These are phyloP conservation scores for Pneumocystis canis DNA, from an alignment of 1,139 yeast genomes.

Conservation along the genomic window DNA sequence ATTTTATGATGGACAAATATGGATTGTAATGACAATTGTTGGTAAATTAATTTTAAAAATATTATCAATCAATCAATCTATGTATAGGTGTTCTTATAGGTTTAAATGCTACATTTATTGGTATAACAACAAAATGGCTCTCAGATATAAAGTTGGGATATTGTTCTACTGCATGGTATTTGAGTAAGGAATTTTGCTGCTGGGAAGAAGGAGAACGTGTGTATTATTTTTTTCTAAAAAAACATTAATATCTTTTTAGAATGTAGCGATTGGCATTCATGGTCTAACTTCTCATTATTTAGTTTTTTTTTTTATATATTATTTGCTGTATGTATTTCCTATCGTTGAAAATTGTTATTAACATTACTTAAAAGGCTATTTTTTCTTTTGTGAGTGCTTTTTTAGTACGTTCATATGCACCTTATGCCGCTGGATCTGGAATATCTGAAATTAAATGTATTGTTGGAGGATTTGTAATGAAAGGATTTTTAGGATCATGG, in stretches of 20 bases:
- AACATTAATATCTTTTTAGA: neutral
- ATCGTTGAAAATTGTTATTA: slow-evolving; percentile 46
- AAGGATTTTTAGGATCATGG: slow-evolving; percentile 59
- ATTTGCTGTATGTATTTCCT: slow-evolving; percentile 23
- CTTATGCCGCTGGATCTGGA: slow-evolving; percentile 93
- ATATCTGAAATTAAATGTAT: slow-evolving; percentile 93
- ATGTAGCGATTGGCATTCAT: slow-evolving; percentile 26
- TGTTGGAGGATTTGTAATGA: slow-evolving; percentile 75
- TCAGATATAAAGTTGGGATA: slow-evolving; percentile 66
- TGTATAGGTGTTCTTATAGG: slow-evolving; percentile 41
- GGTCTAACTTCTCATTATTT: slow-evolving; percentile 18
- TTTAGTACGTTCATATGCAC: slow-evolving; percentile 59
- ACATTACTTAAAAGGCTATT: slow-evolving; percentile 41
- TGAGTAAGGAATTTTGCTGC: slow-evolving; percentile 71
- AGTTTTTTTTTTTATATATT: slow-evolving; percentile 5
- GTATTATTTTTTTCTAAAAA: slow-evolving; percentile 7
- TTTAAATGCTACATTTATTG: slow-evolving; percentile 62
- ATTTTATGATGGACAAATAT: slow-evolving; percentile 44
- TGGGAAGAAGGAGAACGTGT: slow-evolving; percentile 23
- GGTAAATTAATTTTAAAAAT: slow-evolving; percentile 29
- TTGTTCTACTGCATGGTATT: slow-evolving; percentile 54
- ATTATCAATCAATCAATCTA: neutral
- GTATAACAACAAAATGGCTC: slow-evolving; percentile 74
- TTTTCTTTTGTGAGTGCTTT: slow-evolving; percentile 55
- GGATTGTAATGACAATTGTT: slow-evolving; percentile 60